A percentile compares a stretch with the other conserved stretches of the same genome.
Evolutionary conservation across 192 early-diverging fungal species (phyloP).

Genomic region (Linnemannia exigua): DNA sequence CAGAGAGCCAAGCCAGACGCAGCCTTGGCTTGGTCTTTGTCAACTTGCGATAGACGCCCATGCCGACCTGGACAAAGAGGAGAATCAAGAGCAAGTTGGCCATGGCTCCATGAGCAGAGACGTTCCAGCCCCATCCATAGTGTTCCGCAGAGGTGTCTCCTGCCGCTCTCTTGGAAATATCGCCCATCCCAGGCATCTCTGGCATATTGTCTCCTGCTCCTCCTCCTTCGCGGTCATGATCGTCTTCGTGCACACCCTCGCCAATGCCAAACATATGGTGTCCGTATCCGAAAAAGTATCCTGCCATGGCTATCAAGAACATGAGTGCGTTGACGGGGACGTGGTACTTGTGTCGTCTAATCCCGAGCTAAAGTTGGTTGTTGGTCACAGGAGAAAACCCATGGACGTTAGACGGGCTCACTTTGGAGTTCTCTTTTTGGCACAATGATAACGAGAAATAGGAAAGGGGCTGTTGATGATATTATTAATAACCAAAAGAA

Average conservation of each 20-base stretch:
- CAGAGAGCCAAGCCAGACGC: conserved; percentile 30
- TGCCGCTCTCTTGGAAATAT: conserved; percentile 26
- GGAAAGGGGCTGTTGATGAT: conserved; percentile 11
- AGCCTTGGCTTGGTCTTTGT: conserved; percentile 27
- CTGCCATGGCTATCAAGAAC: conserved; percentile 32
- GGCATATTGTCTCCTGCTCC: not conserved
- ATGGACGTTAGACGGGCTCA: not conserved
- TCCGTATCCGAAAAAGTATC: conserved; percentile 50
- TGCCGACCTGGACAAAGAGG: conserved; percentile 47
- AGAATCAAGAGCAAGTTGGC: conserved; percentile 41
- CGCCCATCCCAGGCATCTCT: conserved; percentile 27
- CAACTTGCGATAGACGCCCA: conserved; percentile 50
- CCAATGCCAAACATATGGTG: conserved; percentile 47
- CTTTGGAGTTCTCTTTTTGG: not conserved
- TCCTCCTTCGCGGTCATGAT: not conserved
- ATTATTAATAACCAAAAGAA: conserved; percentile 19
- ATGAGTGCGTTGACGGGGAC: conserved; percentile 30
- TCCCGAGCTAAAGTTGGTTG: conserved; percentile 26
- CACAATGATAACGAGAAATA: not conserved
- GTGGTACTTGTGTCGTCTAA: conserved; percentile 47
- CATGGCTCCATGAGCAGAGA: conserved; percentile 46
- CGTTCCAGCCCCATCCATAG: conserved; percentile 35
- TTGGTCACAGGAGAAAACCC: not conserved
- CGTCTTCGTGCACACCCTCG: conserved; percentile 24
- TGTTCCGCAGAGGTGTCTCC: conserved; percentile 50